Evolutionary conservation across 2,329 filamentous ascomycete species (phyloP).

Genomic region (Esteya vermicola): DNA sequence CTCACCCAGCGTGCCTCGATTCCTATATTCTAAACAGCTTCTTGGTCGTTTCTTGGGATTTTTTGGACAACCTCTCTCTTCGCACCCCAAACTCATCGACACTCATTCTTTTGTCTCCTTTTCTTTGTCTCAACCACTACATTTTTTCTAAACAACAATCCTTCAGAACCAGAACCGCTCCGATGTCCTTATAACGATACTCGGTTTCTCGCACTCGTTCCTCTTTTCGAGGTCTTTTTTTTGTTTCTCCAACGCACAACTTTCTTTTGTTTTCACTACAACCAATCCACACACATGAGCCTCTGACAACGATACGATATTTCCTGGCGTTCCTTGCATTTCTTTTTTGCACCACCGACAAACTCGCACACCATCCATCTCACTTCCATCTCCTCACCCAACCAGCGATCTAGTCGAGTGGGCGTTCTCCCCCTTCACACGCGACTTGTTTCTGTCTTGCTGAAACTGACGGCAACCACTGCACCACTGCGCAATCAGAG

Average conservation of each 20-base stretch:
- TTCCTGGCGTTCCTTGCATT: slow-evolving; percentile 12
- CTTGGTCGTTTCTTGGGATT: no score
- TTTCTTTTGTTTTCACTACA: slow-evolving; percentile 15
- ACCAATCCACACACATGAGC: slow-evolving; percentile 1
- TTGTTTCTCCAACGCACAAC: slow-evolving; percentile 8
- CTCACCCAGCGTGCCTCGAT: not conserved
- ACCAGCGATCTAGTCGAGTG: no score
- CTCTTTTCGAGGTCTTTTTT: slow-evolving; percentile 13
- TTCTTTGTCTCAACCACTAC: no score
- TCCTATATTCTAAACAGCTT: not conserved
- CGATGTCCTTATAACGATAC: slow-evolving; percentile 29
- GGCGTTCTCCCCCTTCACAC: not conserved
- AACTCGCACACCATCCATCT: not conserved
- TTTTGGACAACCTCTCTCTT: not conserved
- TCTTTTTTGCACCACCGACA: not conserved
- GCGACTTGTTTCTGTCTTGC: not conserved
- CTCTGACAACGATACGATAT: slow-evolving; percentile 6
- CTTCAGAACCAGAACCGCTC: slow-evolving; percentile 17
- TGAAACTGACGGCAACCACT: not conserved
- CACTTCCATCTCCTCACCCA: no score
- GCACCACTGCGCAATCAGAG: not conserved
- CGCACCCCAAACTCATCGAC: not conserved
- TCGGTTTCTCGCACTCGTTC: slow-evolving; percentile 9
- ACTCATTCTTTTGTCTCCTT: no score
- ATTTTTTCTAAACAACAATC: not conserved